Evolutionary conservation across 345 rosid genomes (phyloP), one percentile per base, ranked within the genome.

Genomic region (Salix udensis): DNA sequence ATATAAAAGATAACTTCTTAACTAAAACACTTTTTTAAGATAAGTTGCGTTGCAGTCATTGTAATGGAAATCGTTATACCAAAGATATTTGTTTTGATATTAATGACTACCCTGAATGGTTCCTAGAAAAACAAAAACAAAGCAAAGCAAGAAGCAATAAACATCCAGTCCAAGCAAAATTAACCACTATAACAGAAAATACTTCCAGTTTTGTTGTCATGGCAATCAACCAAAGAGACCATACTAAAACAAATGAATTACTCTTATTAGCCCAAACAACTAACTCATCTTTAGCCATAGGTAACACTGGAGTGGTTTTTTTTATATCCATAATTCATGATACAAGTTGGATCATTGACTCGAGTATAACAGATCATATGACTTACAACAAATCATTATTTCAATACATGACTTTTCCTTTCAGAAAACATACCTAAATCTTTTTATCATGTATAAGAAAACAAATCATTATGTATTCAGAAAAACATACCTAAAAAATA

Each of bases 191-290:
- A 16, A 1, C 2, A 12, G 18, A 1, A 1, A 67, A 1, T 10
- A 0, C 11, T n/a, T 44, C 14, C 0, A 21, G 8, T 36, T 2
- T 37, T 18, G 28, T 0, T 18, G 6, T 0, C 1, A 37, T 36
- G 8, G 8, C 7, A 19, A 40, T 31, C 2, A 36, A 5, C 1
- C 12, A 18, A 37, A 37, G 0, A 16, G 16, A 36, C n/a, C 24
- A 67, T 5, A 67, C 4, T 37, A 42, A 67, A 18, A 6, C 14
- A 3, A 0, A 7, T 37, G 48, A 67, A 67, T 1, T 67, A 14
- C 70, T 67, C 70, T 19, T 15, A 8, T 31, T 31, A 31, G 5
- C 1, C 34, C 5, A 31, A 4, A 31, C 34, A 31, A 31, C 34
- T 31, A 4, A 31, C 34, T 31, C 34, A 4, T 31, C 4, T 31